phyloP scores from a whole-genome alignment of 805 yeast genomes.

The Pichia rugopelliculosa region DNA sequence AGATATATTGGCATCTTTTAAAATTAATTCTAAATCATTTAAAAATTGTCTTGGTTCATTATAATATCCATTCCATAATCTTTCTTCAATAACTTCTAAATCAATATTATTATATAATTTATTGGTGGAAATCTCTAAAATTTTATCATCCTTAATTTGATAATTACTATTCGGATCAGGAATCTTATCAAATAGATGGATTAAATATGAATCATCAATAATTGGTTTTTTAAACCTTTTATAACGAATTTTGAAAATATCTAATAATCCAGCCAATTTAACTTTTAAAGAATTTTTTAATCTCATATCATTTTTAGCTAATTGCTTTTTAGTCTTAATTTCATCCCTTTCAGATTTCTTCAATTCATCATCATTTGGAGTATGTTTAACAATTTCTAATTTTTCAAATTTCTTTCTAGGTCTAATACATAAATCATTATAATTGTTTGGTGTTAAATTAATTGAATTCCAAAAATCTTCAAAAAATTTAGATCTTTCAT shows the following conservation, averaged over 20 bases:
- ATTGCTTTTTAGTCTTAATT: slow-evolving; percentile 42
- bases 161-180: slow-evolving; percentile 32
- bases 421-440: slow-evolving; percentile 53
- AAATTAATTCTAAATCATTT: slow-evolving; percentile 77
- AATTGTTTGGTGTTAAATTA: slow-evolving; percentile 61
- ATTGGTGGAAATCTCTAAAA: slow-evolving; percentile 72
- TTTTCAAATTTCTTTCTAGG: slow-evolving; percentile 42
- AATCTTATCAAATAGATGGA: slow-evolving; percentile 69
- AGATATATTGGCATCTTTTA: slow-evolving; percentile 61
- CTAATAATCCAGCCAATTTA: slow-evolving; percentile 83
- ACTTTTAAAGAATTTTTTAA: slow-evolving; percentile 80
- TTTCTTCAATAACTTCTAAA: slow-evolving; percentile 84
- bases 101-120: slow-evolving; percentile 79
- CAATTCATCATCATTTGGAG: slow-evolving; percentile 1
- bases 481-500: slow-evolving; percentile 54
- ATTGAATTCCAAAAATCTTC: slow-evolving; percentile 45
- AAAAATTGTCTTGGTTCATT: slow-evolving; percentile 88
- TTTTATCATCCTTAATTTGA: slow-evolving; percentile 61
- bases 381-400: slow-evolving; percentile 25
- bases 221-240: slow-evolving; percentile 87
- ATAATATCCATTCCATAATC: slow-evolving; percentile 95
- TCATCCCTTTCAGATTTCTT: slow-evolving; percentile 22
- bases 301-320: slow-evolving; percentile 54
- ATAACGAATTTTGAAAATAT: slow-evolving; percentile 76
- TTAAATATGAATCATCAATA: slow-evolving; percentile 66